These are phyloP conservation scores for Pestalotiopsis sp. DNA, from an alignment of 2,329 filamentous ascomycete genomes.

Conservation along the genomic window DNA sequence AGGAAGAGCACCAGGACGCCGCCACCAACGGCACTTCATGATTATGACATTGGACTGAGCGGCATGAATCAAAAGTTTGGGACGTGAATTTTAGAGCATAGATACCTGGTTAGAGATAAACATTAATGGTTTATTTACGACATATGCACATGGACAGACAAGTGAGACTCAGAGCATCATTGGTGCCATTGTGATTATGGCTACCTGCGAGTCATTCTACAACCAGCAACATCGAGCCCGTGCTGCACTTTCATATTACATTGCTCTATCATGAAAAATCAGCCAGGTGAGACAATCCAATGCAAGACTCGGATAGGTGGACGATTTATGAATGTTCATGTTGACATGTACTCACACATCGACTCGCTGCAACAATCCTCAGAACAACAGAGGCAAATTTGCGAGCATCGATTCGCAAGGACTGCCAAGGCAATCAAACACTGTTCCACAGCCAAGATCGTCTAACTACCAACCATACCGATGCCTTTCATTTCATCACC, in stretches of 20 bases:
- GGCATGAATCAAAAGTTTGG: constrained; percentile 1
- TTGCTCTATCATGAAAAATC: too few relatives aligned
- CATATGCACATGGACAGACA: background rate
- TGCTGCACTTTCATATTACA: background rate
- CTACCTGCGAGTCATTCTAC: background rate
- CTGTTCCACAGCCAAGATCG: background rate
- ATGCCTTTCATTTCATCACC: background rate
- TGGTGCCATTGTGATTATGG: background rate
- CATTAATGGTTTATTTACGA: background rate
- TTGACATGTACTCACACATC: background rate
- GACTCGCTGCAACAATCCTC: background rate
- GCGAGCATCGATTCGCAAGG: background rate
- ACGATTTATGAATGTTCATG: background rate
- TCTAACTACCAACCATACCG: background rate
- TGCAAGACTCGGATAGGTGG: background rate
- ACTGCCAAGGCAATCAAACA: background rate
- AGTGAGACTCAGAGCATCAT: background rate
- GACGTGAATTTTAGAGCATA: background rate
- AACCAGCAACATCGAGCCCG: background rate
- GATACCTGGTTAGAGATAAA: constrained; percentile 4
- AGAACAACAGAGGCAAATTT: background rate
- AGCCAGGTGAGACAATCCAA: background rate
- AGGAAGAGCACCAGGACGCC: constrained; percentile 46
- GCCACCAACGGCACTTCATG: constrained; percentile 7
- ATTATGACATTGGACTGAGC: background rate